phyloP scores from a whole-genome alignment of 2,329 filamentous ascomycete species.

The Fusarium tuaranense region DNA sequence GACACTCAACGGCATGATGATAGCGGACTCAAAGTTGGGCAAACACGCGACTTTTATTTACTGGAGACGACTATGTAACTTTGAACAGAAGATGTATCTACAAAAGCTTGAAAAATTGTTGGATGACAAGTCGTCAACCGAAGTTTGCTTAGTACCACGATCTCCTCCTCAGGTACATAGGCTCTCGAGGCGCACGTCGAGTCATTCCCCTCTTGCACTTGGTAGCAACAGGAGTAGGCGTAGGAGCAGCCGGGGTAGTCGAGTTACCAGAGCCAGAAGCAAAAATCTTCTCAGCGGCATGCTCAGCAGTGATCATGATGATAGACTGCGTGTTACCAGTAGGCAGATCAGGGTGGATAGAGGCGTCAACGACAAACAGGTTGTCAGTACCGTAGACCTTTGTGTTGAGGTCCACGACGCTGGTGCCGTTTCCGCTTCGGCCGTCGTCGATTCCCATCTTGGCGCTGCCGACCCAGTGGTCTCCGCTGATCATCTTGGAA shows the following conservation, averaged over 20 bases:
- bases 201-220: conserved; percentile 20
- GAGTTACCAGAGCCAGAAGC: conserved; percentile 28
- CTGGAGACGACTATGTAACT: conserved; percentile 9
- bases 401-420: conserved; percentile 68
- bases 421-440: conserved; percentile 56
- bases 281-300: conserved; percentile 43
- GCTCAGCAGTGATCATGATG: conserved; percentile 45
- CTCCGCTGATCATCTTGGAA: conserved; percentile 43
- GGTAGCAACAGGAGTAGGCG: conserved; percentile 12
- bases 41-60: conserved; percentile 14
- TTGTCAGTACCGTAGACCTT: conserved; percentile 71
- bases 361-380: conserved; percentile 71
- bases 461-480: conserved; percentile 45
- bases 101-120: background rate
- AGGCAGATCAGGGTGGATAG: conserved; percentile 66
- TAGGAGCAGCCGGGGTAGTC: conserved; percentile 17
- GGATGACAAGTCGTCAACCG: background rate
- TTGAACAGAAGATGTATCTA: conserved; percentile 17
- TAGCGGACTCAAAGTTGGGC: background rate
- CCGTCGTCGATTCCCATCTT: conserved; percentile 63
- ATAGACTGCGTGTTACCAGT: conserved; percentile 45
- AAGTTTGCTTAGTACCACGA: background rate
- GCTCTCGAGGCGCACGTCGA: conserved; percentile 10
- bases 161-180: conserved; percentile 27
- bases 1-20: background rate